Evolutionary conservation across 768 basidiomycete genomes (phyloP), one percentile per base, ranked within the genome.

Genomic region (Mycena amicta): DNA sequence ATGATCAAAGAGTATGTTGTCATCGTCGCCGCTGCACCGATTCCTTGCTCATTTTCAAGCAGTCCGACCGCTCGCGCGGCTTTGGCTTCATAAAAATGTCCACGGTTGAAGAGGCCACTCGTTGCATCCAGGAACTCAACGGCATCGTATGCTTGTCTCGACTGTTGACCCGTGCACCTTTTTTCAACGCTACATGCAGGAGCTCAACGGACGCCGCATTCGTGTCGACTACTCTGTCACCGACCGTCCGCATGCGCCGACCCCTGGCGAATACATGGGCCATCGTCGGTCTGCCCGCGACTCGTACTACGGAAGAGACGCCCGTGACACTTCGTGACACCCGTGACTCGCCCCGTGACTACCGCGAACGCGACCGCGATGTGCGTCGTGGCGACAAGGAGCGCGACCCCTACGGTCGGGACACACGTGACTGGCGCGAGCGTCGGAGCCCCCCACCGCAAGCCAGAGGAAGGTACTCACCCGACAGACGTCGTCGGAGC

Each of bases 41-140:
- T 60, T 64, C 50, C 66, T 43, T 54, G 22, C 13, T 45, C 43
- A 27, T 62, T 57, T 57, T 47, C 41, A 53, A 55, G 50, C 74
- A 90, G 94, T 92, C 93, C 53, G 95, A 95, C 71, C 89, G 96
- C 56, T 98, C 96, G 53, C 91, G 96, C 61, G 97, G 96, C 12
- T 99, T 99, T 64, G 96, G 96, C 41, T 99, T 99, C 71, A 95
- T 99, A 74, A 89, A 88, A 64, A 98, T 99, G 95, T 82, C 83
- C 15, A 82, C 80, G 33, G 83, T 88, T n/a, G 92, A 94, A 57
- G 96, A 97, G 61, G 96, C 96, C 8, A 78, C 85, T 26, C 79
- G 88, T 28, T 95, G 92, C 74, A 90, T 99, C 67, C 85, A 88
- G 59, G 91, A 93, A 68, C 79, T 98, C 49, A 98, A 98, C 70